Base-by-base conservation (phyloP, 441 rosid species). In the Eutrema salsugineum region DNA sequence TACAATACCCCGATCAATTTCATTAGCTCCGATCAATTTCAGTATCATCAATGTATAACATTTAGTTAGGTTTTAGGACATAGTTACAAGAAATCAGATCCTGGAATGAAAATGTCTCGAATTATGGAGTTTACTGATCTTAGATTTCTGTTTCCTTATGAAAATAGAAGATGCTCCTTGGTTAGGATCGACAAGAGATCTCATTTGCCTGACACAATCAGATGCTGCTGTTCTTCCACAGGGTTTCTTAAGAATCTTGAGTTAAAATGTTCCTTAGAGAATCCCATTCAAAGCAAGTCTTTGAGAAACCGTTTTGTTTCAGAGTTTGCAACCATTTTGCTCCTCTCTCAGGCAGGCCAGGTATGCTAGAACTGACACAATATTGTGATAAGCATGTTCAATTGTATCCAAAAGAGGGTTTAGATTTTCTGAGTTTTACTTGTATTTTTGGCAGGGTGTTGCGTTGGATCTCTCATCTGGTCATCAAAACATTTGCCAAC, bases 341-440 rank as follows among this genome's bases (percentile, higher is more conserved):
- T 84, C 59, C 68, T 88, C 46, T 86, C 91, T 55, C 93, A 83
- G 53, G 43, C 86, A 42, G 76, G 77, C 73, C 87, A 86, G 94
- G 98, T 92, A 38, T 48, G 74, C 0, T 44, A 5, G 20, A 55
- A 22, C 32, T 8, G 2, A 22, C 22, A 22, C 22, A n/a, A n/a
- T n/a, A 30, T 33, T 55, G 14, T 16, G 1, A 33, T 35, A 49
- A 48, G 2, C n/a, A n/a, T 39, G 19, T n/a, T 6, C 1, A 7
- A 28, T 19, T 66, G 46, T 3, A 17, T 3, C 19, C 38, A 8
- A 11, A 27, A 10, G 6, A 6, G 6, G 6, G 7, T 20, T 42
- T 50, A 14, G 22, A 27, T 17, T 35, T 40, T 40, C 46, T 35
- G 33, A 47, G 51, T 44, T 36, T 57, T 66, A 40, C 8, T 6